Evolutionary conservation across 2,329 filamentous ascomycete species (phyloP).

Genomic region (Ophiostoma sp.): DNA sequence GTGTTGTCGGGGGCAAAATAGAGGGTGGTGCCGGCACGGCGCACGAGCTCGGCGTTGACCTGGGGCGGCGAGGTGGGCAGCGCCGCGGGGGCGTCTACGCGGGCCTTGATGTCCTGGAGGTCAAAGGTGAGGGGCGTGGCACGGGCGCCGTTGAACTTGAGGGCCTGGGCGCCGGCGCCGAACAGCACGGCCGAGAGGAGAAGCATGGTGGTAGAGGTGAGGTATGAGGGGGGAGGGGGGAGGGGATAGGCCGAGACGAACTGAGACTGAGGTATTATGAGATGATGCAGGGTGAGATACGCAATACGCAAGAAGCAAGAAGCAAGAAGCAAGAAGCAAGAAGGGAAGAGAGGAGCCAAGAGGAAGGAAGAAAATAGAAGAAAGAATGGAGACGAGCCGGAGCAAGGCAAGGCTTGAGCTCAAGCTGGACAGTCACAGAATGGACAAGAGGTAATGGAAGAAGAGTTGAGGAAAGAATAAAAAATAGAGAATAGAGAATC

Average conservation of each 20-base stretch:
- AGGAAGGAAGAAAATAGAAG: too few species aligned
- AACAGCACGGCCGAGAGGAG: conserved; percentile 18
- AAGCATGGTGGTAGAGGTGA: neutral
- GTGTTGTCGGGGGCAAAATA: conserved; percentile 26
- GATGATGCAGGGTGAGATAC: too few species aligned
- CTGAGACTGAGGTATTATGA: too few species aligned
- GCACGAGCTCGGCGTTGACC: conserved; percentile 8
- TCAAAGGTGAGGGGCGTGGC: conserved; percentile 13
- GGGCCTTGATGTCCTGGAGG: neutral
- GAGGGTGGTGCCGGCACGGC: conserved; percentile 18
- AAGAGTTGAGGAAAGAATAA: neutral
- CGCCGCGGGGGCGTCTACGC: neutral
- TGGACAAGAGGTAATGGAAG: neutral
- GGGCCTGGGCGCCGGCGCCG: conserved; percentile 20
- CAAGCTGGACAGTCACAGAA: neutral
- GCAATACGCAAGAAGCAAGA: too few species aligned
- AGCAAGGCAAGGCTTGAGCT: too few species aligned
- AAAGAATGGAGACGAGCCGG: too few species aligned
- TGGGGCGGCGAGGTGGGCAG: conserved; percentile 16
- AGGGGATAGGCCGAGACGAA: neutral
- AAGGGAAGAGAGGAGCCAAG: too few species aligned
- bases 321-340: too few species aligned
- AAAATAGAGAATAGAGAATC: neutral
- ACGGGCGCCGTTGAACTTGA: conserved; percentile 12
- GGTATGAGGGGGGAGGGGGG: neutral